Conservation (phyloP, 2,329 filamentous ascomycete genomes). For the Diplodia mutila region DNA sequence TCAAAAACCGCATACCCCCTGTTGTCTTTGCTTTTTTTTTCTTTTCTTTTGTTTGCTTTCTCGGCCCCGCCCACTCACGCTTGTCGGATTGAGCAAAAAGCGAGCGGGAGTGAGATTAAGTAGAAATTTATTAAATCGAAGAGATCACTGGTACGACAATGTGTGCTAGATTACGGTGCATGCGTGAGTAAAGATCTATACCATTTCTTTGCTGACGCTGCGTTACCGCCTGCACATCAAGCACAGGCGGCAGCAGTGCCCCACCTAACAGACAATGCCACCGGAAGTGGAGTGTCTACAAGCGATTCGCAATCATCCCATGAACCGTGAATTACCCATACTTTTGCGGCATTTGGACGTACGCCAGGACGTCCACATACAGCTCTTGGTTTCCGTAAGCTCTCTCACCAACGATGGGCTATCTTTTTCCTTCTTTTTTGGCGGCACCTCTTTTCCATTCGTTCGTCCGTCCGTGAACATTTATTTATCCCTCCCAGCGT, state of each 20-base stretch:
- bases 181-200: neutral
- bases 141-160: no score
- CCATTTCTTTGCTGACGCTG: neutral
- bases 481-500: neutral
- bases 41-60: neutral
- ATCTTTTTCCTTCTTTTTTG: no score
- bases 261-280: neutral
- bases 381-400: neutral
- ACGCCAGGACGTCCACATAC: neutral
- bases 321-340: neutral
- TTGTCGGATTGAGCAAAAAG: neutral
- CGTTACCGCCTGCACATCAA: neutral
- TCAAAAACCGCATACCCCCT: conserved; percentile 16
- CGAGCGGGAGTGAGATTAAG: neutral
- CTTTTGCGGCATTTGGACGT: neutral
- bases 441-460: neutral
- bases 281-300: conserved; percentile 2
- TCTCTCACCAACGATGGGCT: neutral
- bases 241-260: neutral
- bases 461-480: neutral
- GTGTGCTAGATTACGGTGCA: neutral
- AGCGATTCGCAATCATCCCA: neutral
- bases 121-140: neutral
- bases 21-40: neutral
- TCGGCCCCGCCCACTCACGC: neutral